phyloP scores from a whole-genome alignment of 2,329 filamentous ascomycete genomes.

The Phialophora chinensis region DNA sequence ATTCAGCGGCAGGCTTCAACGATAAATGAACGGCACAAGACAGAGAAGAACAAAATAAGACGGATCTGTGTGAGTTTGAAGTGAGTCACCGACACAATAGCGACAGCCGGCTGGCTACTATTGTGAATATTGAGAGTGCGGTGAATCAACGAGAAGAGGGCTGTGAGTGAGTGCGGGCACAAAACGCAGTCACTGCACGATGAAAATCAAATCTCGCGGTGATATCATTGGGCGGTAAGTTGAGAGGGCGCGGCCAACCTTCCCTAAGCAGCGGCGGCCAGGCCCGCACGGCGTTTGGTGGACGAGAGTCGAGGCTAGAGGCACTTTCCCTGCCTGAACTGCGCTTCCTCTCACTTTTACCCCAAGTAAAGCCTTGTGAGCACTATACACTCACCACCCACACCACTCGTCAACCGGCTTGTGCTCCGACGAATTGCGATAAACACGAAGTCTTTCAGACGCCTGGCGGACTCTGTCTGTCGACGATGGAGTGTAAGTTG shows the following conservation, averaged over 20 bases:
- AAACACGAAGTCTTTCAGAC: conserved; percentile 16
- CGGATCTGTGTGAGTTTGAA: not conserved
- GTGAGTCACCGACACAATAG: conserved; percentile 29
- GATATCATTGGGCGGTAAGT: conserved; percentile 26
- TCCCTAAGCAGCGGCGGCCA: not conserved
- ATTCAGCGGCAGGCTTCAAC: not conserved
- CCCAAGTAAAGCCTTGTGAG: conserved; percentile 29
- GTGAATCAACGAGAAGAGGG: conserved; percentile 22
- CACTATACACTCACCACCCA: conserved; percentile 31
- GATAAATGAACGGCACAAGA: not conserved
- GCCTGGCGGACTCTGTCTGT: conserved; percentile 29
- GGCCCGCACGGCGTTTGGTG: conserved; percentile 3
- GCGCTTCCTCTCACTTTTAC: conserved; percentile 23
- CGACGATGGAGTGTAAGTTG: conserved; percentile 35
- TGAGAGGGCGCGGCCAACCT: conserved; percentile 8
- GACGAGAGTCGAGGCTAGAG: not conserved
- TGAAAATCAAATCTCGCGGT: conserved; percentile 30
- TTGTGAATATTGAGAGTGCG: conserved; percentile 28
- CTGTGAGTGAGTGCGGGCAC: conserved; percentile 25
- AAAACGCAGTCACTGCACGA: not conserved
- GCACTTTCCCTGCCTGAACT: conserved; percentile 1
- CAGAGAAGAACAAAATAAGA: not conserved
- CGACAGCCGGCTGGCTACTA: conserved; percentile 21
- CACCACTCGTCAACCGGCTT: conserved; percentile 15
- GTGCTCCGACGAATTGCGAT: conserved; percentile 1